These are phyloP conservation scores for Aspergillus puulaauensis DNA, from an alignment of 2,329 filamentous ascomycete species.

Conservation along the genomic window DNA sequence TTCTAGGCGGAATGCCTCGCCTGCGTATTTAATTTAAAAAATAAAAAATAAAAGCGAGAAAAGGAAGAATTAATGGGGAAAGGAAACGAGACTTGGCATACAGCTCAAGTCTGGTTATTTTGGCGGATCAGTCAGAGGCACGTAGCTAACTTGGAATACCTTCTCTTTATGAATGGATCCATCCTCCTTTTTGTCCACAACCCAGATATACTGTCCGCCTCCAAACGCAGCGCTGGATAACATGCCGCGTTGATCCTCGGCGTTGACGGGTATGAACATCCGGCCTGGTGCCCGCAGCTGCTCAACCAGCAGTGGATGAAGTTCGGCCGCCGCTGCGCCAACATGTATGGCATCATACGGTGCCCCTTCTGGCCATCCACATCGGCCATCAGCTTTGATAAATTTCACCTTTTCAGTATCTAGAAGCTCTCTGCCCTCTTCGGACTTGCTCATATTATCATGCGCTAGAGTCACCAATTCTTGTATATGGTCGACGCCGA, in stretches of 20 bases:
- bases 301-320: conserved; percentile 70
- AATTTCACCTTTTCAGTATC: conserved; percentile 67
- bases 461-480: conserved; percentile 63
- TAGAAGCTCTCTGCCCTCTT: conserved; percentile 60
- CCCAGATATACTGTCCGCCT: conserved; percentile 58
- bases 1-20: not conserved
- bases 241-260: conserved; percentile 34
- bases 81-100: too few relatives aligned
- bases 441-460: conserved; percentile 65
- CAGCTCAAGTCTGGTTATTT: conserved; percentile 1
- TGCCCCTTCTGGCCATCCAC: conserved; percentile 60
- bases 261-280: conserved; percentile 65
- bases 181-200: conserved; percentile 62
- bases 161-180: conserved; percentile 57
- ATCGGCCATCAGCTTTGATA: conserved; percentile 71
- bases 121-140: conserved; percentile 63
- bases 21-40: not conserved
- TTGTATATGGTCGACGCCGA: conserved; percentile 73
- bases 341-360: conserved; percentile 94
- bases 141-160: conserved; percentile 63
- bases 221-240: conserved; percentile 20
- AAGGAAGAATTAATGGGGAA: too few relatives aligned
- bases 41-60: not conserved
- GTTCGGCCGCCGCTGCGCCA: conserved; percentile 74
- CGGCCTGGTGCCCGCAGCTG: conserved; percentile 78